phyloP scores from a whole-genome alignment of 345 rosid genomes.

The Eutrema yunnanense region DNA sequence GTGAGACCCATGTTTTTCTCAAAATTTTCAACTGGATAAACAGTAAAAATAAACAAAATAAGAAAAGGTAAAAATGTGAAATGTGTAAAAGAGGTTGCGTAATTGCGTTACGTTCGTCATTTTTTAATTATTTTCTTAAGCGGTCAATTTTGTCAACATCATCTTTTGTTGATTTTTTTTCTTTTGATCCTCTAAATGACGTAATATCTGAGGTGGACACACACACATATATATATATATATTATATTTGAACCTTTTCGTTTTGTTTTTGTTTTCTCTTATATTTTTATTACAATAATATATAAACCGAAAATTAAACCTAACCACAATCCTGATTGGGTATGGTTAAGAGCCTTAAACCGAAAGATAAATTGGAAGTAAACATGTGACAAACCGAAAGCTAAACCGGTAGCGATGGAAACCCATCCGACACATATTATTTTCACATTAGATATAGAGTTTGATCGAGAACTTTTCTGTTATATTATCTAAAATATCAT shows the following conservation, averaged over 20 bases:
- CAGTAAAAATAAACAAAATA: neutral
- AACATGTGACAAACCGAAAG: no score
- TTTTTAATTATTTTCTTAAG: neutral
- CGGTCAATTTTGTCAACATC: constrained; percentile 19
- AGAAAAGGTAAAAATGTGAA: neutral
- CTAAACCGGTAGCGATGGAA: no score
- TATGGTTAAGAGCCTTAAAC: no score
- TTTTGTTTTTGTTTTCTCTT: no score
- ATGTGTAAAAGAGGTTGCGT: constrained; percentile 12
- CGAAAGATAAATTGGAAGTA: no score
- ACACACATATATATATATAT: no score
- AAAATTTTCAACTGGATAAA: constrained; percentile 5
- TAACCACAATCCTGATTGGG: no score
- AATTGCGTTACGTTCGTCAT: neutral
- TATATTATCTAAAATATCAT: neutral
- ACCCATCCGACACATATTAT: neutral
- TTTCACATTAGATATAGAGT: neutral
- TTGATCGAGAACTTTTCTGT: neutral
- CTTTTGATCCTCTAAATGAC: constrained; percentile 2
- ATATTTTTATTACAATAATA: no score
- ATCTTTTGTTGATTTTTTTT: constrained; percentile 5
- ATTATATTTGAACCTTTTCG: no score
- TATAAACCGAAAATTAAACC: no score
- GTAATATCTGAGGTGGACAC: constrained; percentile 11
- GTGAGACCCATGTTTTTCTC: neutral